Percentiles rank a stretch among this genome's conserved stretches.
Conservation (phyloP, 148 eudicot species). For the Chenopodium quinoa region DNA sequence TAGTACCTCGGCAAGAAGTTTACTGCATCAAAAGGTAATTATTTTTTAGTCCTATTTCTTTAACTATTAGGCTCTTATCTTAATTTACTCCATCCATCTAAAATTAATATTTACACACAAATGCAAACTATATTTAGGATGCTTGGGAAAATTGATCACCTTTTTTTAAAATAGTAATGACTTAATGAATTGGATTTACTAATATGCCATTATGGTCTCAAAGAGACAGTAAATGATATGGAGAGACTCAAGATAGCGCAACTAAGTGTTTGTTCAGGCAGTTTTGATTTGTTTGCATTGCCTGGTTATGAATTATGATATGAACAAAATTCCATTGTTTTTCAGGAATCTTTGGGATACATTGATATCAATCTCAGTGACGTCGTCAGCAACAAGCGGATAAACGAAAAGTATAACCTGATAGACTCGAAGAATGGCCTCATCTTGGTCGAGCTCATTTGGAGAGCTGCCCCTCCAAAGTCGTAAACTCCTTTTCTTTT, state of each 20-base stretch:
- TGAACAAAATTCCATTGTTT: background rate
- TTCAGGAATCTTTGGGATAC: conserved; percentile 81
- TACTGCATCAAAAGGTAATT: conserved; percentile 67
- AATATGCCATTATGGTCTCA: background rate
- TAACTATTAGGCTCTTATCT: background rate
- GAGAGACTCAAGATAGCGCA: background rate
- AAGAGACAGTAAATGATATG: background rate
- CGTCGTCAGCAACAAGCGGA: conserved; percentile 77
- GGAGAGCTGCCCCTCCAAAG: conserved; percentile 50
- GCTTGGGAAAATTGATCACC: background rate
- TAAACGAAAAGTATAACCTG: conserved; percentile 76
- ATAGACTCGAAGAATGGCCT: conserved; percentile 86
- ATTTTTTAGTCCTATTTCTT: background rate
- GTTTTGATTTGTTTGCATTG: background rate
- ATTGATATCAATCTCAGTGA: conserved; percentile 68
- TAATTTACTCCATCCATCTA: background rate
- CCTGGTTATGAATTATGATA: background rate
- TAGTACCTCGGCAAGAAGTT: conserved; percentile 59
- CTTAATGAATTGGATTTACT: background rate
- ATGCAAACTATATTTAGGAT: background rate
- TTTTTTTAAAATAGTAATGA: background rate
- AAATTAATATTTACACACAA: background rate
- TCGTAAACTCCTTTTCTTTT: background rate
- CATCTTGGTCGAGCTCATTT: conserved; percentile 76
- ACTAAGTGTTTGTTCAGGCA: background rate